These are phyloP conservation scores for Mycosphaerella arachidis DNA, from an alignment of 2,329 filamentous ascomycete genomes.

Conservation along the genomic window DNA sequence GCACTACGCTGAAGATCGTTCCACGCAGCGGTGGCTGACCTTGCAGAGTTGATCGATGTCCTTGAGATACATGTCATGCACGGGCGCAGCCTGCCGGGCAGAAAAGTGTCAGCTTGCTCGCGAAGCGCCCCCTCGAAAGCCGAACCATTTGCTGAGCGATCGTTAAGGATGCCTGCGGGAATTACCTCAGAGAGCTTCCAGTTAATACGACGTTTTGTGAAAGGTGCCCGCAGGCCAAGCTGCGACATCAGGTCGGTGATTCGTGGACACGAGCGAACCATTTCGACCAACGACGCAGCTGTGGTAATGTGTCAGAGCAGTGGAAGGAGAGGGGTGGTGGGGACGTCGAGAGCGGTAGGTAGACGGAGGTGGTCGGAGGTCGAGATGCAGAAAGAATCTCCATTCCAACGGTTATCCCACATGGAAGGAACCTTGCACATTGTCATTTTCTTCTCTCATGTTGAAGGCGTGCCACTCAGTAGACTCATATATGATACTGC, in stretches of 20 bases:
- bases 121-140: neutral
- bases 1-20: neutral
- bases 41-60: constrained; percentile 2
- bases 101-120: neutral
- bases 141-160: neutral
- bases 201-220: neutral
- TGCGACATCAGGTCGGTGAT: constrained; percentile 1
- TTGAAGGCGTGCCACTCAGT: neutral
- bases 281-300: neutral
- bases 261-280: neutral
- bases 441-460: neutral
- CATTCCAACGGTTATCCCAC: neutral
- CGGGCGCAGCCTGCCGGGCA: neutral
- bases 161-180: too few relatives aligned
- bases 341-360: neutral
- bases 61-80: neutral
- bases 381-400: neutral
- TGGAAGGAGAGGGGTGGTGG: neutral
- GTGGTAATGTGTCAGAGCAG: neutral
- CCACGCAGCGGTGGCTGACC: neutral
- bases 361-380: neutral
- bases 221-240: constrained; percentile 4
- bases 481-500: neutral
- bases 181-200: constrained; percentile 1
- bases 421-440: neutral